Evolutionary conservation across 2,329 filamentous ascomycete species (phyloP), one percentile per base, ranked within the genome.

Genomic region (Aspergillus costaricaensis): DNA sequence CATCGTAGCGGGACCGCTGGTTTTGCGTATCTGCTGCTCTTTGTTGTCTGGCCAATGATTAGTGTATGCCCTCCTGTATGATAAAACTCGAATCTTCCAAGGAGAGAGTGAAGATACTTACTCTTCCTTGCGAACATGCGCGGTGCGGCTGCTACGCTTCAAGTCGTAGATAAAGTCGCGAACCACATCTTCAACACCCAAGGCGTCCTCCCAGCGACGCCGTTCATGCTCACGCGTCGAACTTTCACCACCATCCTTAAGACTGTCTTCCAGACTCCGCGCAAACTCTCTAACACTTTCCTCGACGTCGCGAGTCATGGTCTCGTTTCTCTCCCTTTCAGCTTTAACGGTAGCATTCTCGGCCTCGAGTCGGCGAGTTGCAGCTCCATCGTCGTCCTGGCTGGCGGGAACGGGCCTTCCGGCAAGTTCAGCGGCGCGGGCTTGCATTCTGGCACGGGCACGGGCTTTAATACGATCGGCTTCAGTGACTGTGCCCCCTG

Each of bases 381-480:
- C 91, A 65, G 91, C 91, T 25, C 85, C 83, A 64, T 93, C 89
- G 65, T 96, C 91, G 62, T 88, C 85, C 49, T 80, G 81, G 2
- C 81, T 76, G 39, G 91, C 87, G 50, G 88, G 82, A 47, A 89
- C 80, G 72, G 93, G 92, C 76, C 89, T 92, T 59, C 95, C 95
- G 21, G 92, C 92, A 64, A 99, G 80, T 17, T 95, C 94, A 58
- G 95, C 95, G 67, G 95, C 93, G 61, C 95, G 90, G 71, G 96
- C 93, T 79, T 98, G 94, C 95, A 99, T 99, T 88, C 97, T 96
- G 41, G 94, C 94, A 79, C 93, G 96, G 32, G 95, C 94, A 67
- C 93, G 88, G 38, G 95, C 95, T 81, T 97, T 98, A 67, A 98
- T 86, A 57, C 94, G 88, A 77, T 99, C 95, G 3, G 92, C 90